phyloP scores from a whole-genome alignment of 176 grass and related monocot species.

The Musa troglodytarum region DNA sequence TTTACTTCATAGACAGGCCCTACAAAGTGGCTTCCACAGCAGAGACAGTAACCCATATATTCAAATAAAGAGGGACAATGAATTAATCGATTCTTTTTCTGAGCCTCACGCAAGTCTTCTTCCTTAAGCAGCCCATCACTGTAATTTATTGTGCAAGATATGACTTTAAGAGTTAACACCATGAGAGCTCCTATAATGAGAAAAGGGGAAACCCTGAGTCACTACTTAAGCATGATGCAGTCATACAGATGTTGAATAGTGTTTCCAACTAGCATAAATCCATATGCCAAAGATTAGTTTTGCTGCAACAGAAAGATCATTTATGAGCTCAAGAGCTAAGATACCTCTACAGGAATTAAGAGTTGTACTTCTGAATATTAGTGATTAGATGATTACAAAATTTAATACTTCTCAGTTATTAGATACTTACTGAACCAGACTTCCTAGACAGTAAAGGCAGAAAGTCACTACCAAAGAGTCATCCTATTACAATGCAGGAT shows the following conservation, averaged over 20 bases:
- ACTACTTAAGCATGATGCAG: not conserved
- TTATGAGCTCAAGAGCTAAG: not conserved
- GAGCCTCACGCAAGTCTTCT: slow-evolving; percentile 60
- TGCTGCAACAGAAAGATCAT: not conserved
- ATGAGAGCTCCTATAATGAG: slow-evolving; percentile 71
- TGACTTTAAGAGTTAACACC: slow-evolving; percentile 90
- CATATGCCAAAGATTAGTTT: not conserved
- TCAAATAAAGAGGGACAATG: slow-evolving; percentile 69
- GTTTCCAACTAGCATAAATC: not conserved
- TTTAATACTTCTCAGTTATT: not conserved
- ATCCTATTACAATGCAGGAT: not conserved
- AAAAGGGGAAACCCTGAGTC: not conserved
- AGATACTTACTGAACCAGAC: not conserved
- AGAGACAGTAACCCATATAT: slow-evolving; percentile 80
- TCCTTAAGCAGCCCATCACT: slow-evolving; percentile 75
- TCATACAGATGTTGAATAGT: no score
- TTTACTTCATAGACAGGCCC: not conserved
- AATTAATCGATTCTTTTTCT: slow-evolving; percentile 65
- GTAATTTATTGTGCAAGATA: slow-evolving; percentile 95
- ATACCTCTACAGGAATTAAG: not conserved
- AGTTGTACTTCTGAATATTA: not conserved
- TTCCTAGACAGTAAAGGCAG: no score
- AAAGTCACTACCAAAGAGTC: not conserved
- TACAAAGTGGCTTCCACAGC: no score
- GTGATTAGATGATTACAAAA: not conserved